Conservation (phyloP, 331 rosid genomes). For the Stylosanthes scabra region DNA sequence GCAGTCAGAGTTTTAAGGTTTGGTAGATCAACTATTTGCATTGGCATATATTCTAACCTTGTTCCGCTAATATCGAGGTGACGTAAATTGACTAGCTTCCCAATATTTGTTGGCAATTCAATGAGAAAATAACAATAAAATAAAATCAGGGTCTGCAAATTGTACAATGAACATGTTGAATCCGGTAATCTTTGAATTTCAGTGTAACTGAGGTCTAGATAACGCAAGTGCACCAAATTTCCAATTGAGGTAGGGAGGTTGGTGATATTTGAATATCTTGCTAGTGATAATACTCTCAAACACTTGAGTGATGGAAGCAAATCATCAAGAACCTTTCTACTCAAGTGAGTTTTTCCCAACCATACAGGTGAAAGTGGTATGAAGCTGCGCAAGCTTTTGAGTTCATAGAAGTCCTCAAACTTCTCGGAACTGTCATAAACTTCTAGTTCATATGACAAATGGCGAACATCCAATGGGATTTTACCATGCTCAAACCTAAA, state of each 20-base stretch:
- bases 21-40: conserved; percentile 5
- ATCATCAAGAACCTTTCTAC: conserved; percentile 7
- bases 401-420: not conserved
- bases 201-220: not conserved
- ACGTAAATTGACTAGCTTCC: not conserved
- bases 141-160: conserved; percentile 1
- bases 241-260: not conserved
- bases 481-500: not conserved
- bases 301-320: not conserved
- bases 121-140: not conserved
- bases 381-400: conserved; percentile 9
- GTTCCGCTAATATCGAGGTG: not conserved
- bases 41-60: not conserved
- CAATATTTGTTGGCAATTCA: not conserved
- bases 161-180: not conserved
- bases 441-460: not conserved
- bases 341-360: not conserved
- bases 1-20: conserved; percentile 24
- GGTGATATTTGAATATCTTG: not conserved
- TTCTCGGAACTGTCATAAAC: not conserved
- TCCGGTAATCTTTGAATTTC: not conserved
- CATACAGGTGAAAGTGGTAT: not conserved
- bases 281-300: not conserved
- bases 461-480: not conserved
- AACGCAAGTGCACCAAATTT: not conserved